phyloP scores from a whole-genome alignment of 176 grass and related monocot species.

The Bothriochloa decipiens region DNA sequence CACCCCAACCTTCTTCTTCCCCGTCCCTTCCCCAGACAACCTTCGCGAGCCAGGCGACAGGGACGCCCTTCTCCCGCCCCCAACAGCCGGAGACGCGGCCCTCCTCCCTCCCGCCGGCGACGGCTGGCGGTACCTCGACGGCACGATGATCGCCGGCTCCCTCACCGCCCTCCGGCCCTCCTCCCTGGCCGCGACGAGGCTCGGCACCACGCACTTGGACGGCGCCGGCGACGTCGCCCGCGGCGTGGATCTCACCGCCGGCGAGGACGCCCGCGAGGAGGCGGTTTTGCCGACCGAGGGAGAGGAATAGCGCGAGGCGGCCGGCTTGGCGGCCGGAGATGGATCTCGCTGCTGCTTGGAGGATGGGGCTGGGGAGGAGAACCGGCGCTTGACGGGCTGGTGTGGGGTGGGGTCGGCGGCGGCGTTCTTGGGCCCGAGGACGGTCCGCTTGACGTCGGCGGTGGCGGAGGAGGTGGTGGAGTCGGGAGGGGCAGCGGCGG shows the following conservation, averaged over 20 bases:
- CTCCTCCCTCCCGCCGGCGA: constrained; percentile 61
- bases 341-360: constrained; percentile 53
- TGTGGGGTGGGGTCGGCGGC: background rate
- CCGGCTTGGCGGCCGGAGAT: constrained; percentile 37
- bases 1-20: constrained; percentile 75
- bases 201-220: constrained; percentile 85
- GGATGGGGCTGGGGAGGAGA: constrained; percentile 56
- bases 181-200: constrained; percentile 73
- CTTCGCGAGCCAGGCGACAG: constrained; percentile 53
- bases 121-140: constrained; percentile 79
- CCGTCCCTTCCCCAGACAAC: constrained; percentile 55
- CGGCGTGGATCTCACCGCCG: constrained; percentile 37
- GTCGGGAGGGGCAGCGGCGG: background rate
- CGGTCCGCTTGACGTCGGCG: constrained; percentile 24
- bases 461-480: no score
- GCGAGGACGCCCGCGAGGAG: constrained; percentile 56
- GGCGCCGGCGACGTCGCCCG: constrained; percentile 71
- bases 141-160: constrained; percentile 82
- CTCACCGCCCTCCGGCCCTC: constrained; percentile 60
- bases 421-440: constrained; percentile 61
- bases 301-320: constrained; percentile 40
- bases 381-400: constrained; percentile 45
- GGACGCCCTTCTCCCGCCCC: constrained; percentile 57
- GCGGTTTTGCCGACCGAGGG: constrained; percentile 4
- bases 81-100: constrained; percentile 48